Conservation (phyloP, 768 basidiomycete genomes). For the Glaciozyma antarctica region DNA sequence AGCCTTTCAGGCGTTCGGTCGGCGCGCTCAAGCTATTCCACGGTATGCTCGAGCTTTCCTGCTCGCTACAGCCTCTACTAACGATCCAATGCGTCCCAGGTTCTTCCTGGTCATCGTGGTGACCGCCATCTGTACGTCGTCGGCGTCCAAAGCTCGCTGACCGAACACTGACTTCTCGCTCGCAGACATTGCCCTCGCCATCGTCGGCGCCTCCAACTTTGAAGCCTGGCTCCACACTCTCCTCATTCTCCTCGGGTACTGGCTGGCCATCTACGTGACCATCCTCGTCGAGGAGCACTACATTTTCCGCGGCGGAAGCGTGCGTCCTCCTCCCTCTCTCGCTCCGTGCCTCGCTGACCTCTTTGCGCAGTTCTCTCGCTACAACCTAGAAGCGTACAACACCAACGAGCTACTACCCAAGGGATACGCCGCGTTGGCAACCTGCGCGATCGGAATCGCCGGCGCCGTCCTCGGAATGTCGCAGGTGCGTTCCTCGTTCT, state of each 20-base stretch:
- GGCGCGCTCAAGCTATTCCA: slow-evolving; percentile 44
- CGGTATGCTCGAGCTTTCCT: slow-evolving; percentile 7
- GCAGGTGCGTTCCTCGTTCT: neutral
- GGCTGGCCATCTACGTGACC: slow-evolving; percentile 48
- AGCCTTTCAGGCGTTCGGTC: slow-evolving; percentile 44
- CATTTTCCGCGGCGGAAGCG: slow-evolving; percentile 44
- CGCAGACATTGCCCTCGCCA: slow-evolving; percentile 46
- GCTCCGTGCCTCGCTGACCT: neutral
- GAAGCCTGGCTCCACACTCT: slow-evolving; percentile 42
- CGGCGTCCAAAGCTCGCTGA: neutral
- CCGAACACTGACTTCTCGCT: neutral
- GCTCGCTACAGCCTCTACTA: too few relatives aligned
- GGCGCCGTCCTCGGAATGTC: slow-evolving; percentile 43
- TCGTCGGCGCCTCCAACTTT: slow-evolving; percentile 47
- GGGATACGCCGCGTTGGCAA: slow-evolving; percentile 41
- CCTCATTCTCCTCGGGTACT: slow-evolving; percentile 41
- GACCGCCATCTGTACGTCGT: slow-evolving; percentile 21
- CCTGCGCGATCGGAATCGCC: slow-evolving; percentile 41
- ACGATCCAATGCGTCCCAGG: neutral
- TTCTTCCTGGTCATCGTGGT: slow-evolving; percentile 36
- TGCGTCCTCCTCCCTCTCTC: slow-evolving; percentile 5
- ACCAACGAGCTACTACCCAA: slow-evolving; percentile 39
- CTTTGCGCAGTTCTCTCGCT: slow-evolving; percentile 30
- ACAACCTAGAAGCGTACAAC: slow-evolving; percentile 42
- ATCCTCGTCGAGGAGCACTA: slow-evolving; percentile 49